Evolutionary conservation across 805 yeast species (phyloP).

Genomic region (Hanseniaspora clermontiae): DNA sequence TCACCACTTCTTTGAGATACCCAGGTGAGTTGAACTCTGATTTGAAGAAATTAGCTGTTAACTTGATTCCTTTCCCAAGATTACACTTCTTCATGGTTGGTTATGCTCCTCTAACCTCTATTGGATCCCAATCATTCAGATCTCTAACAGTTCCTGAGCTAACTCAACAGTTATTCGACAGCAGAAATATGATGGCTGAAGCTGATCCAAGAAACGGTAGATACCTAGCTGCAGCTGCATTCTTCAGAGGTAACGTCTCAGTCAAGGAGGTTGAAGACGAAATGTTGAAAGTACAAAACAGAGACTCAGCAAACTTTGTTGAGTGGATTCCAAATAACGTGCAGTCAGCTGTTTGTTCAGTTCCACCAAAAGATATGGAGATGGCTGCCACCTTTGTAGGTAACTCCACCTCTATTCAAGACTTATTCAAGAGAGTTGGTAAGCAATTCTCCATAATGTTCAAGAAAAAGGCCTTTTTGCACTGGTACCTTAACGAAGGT

Average conservation of each 20-base stretch:
- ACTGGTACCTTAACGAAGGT: constrained; percentile 92
- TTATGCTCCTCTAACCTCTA: constrained; percentile 79
- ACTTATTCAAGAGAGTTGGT: constrained; percentile 77
- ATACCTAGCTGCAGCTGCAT: constrained; percentile 84
- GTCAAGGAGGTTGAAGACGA: constrained; percentile 91
- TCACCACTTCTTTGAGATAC: constrained; percentile 83
- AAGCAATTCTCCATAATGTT: constrained; percentile 87
- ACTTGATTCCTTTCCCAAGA: constrained; percentile 89
- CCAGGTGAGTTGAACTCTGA: constrained; percentile 93
- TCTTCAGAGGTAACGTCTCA: constrained; percentile 86
- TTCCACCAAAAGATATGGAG: constrained; percentile 72
- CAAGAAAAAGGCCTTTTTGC: constrained; percentile 86
- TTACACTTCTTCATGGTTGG: constrained; percentile 93
- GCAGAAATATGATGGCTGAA: constrained; percentile 93
- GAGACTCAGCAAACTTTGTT: constrained; percentile 72
- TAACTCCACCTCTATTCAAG: constrained; percentile 86
- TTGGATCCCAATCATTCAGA: constrained; percentile 70
- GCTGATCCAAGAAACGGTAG: constrained; percentile 83
- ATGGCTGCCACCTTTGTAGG: constrained; percentile 90
- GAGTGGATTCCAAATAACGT: constrained; percentile 96
- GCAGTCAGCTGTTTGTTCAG: constrained; percentile 85
- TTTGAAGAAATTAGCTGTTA: constrained; percentile 83
- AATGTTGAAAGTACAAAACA: constrained; percentile 71
- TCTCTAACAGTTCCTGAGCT: constrained; percentile 79
- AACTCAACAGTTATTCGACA: constrained; percentile 86